Base-by-base conservation (phyloP, 345 rosid genomes). In the Melaleuca quinquenervia region DNA sequence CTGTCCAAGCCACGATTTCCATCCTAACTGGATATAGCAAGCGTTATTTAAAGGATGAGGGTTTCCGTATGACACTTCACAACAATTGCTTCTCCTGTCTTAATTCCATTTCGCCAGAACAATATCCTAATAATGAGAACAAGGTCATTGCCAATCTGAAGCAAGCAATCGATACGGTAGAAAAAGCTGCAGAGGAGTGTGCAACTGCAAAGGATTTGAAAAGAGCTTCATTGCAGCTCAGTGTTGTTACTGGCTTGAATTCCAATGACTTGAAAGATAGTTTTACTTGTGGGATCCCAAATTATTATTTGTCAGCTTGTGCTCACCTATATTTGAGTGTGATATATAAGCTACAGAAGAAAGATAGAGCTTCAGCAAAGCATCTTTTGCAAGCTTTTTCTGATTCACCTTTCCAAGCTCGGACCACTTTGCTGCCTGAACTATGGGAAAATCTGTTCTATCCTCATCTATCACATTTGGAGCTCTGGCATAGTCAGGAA, bases 401-500 rank as follows among this genome's bases (percentile, higher is more conserved):
- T 24, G 93, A 91, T 86, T 91, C 93, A 6, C 95, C 96, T 15
- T 90, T 88, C 84, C 86, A 85, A 84, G 95, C 94, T 16, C 84
- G 96, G 83, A 90, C 88, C 44, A 36, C 74, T 85, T 84, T 94
- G 91, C 84, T 94, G 87, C 89, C 93, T 82, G 91, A 91, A 76
- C 91, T 94, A 58, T 92, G 94, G 95, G 94, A 94, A 51, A 58
- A 85, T 88, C 83, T 94, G 29, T 92, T 94, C 86, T 92, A 82
- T 78, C 95, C 96, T 12, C 95, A 94, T 87, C 93, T 94, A 85
- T 93, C 93, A 20, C 96, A 92, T 89, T 85, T 94, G 90, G 87
- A 88, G 87, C 74, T 13, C 54, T 94, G 96, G 95, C 91, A 92
- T 84, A 84, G 86, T 58, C 93, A 92, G 84, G 96, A 94, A 88